Percentiles rank a stretch among this genome's conserved stretches.
phyloP scores from a whole-genome alignment of 2,329 filamentous ascomycete genomes.

The Pyricularia sp. region DNA sequence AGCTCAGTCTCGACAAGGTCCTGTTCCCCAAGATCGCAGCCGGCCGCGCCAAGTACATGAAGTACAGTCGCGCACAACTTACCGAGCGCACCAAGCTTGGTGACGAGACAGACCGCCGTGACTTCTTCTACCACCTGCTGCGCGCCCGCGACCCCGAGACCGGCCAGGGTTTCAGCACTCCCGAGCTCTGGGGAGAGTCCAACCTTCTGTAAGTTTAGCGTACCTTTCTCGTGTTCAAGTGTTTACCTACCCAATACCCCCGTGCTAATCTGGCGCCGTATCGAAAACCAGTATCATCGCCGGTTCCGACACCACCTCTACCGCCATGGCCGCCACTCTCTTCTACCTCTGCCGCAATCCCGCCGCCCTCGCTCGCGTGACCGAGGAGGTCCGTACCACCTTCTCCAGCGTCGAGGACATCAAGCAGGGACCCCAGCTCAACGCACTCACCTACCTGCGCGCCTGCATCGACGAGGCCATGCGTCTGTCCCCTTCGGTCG shows the following conservation, averaged over 20 bases:
- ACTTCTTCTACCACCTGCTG: slow-evolving; percentile 69
- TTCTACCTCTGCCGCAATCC: slow-evolving; percentile 53
- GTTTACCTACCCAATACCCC: not conserved
- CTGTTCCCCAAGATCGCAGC: slow-evolving; percentile 59
- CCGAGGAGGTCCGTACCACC: slow-evolving; percentile 39
- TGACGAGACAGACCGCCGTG: slow-evolving; percentile 54
- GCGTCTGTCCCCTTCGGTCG: slow-evolving; percentile 52
- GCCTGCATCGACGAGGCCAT: slow-evolving; percentile 58
- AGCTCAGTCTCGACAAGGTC: slow-evolving; percentile 56
- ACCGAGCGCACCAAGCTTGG: slow-evolving; percentile 57
- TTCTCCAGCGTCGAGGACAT: slow-evolving; percentile 47
- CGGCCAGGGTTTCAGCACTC: slow-evolving; percentile 53
- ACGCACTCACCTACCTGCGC: slow-evolving; percentile 41
- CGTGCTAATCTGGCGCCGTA: not conserved
- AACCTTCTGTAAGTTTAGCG: slow-evolving; percentile 47
- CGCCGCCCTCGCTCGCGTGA: slow-evolving; percentile 33
- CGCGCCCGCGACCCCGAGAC: slow-evolving; percentile 64
- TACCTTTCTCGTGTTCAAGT: not conserved
- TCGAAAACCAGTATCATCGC: slow-evolving; percentile 46
- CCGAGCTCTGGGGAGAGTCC: slow-evolving; percentile 62
- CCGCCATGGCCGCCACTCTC: slow-evolving; percentile 52
- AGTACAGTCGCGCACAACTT: slow-evolving; percentile 59
- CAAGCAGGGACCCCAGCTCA: slow-evolving; percentile 37
- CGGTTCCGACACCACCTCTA: slow-evolving; percentile 64
- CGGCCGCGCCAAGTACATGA: slow-evolving; percentile 60